Conservation (phyloP, 2,329 filamentous ascomycete genomes). For the Zymoseptoria pseudotritici region DNA sequence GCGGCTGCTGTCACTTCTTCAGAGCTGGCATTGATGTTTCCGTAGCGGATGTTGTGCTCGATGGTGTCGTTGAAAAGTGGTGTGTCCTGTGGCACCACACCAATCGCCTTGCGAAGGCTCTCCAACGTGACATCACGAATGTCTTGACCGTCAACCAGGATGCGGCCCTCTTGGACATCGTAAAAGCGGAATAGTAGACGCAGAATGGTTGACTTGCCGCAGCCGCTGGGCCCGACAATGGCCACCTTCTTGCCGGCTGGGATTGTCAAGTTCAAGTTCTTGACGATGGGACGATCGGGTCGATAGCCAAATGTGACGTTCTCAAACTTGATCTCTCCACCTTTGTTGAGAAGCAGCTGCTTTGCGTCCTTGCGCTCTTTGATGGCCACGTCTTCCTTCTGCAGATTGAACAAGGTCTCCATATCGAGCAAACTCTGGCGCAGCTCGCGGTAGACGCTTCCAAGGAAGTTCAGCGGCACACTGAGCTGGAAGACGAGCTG, state of each 20-base stretch:
- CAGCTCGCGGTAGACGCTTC: slow-evolving; percentile 94
- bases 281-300: slow-evolving; percentile 76
- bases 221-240: slow-evolving; percentile 89
- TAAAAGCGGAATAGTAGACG: slow-evolving; percentile 91
- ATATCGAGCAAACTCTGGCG: slow-evolving; percentile 93
- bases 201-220: slow-evolving; percentile 90
- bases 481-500: slow-evolving; percentile 97
- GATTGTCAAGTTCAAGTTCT: slow-evolving; percentile 77
- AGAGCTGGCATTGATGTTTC: slow-evolving; percentile 65
- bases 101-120: slow-evolving; percentile 75
- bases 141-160: slow-evolving; percentile 89
- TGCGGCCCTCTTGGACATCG: slow-evolving; percentile 75
- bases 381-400: slow-evolving; percentile 89
- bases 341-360: slow-evolving; percentile 58
- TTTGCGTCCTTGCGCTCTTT: slow-evolving; percentile 69
- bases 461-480: slow-evolving; percentile 92
- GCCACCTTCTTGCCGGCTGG: slow-evolving; percentile 94
- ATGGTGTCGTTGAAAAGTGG: slow-evolving; percentile 96
- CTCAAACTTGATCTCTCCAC: slow-evolving; percentile 85
- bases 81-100: slow-evolving; percentile 94
- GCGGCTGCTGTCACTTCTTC: slow-evolving; percentile 72
- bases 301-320: slow-evolving; percentile 94
- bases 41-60: slow-evolving; percentile 91
- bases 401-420: slow-evolving; percentile 95
- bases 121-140: slow-evolving; percentile 75